Percentiles rank a stretch among this genome's conserved stretches.
Evolutionary conservation across 305 asterid genomes (phyloP).

Genomic region (Striga hermonthica): DNA sequence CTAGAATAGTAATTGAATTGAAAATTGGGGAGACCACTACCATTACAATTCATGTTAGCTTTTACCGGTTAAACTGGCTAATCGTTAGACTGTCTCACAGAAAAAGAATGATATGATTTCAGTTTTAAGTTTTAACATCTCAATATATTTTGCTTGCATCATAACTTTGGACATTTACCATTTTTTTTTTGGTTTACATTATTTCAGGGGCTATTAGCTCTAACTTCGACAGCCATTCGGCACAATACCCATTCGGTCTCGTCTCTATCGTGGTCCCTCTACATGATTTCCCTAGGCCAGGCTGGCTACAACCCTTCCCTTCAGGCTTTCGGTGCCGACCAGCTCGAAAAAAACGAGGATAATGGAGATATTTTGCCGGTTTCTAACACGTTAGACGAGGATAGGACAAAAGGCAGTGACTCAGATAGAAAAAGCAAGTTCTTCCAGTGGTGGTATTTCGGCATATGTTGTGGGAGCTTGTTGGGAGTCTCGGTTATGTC

Average conservation of each 20-base stretch:
- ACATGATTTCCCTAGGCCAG: slow-evolving; percentile 76
- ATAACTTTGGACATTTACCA: too few species aligned
- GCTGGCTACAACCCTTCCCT: slow-evolving; percentile 85
- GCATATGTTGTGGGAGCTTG: slow-evolving; percentile 80
- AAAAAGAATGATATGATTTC: too few species aligned
- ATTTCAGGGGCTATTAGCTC: slow-evolving; percentile 68
- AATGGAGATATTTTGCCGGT: too few species aligned
- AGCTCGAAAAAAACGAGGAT: slow-evolving; percentile 34
- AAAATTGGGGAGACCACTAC: too few species aligned
- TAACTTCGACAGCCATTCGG: slow-evolving; percentile 59
- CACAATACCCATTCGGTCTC: slow-evolving; percentile 40
- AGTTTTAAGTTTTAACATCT: too few species aligned
- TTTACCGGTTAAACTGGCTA: too few species aligned
- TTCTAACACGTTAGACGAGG: slow-evolving; percentile 20
- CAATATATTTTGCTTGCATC: too few species aligned
- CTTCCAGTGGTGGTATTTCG: slow-evolving; percentile 93
- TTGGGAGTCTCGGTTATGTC: slow-evolving; percentile 76
- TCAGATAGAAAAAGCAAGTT: slow-evolving; percentile 54
- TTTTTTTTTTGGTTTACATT: background rate
- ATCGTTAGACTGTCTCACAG: too few species aligned
- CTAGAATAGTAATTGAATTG: too few species aligned
- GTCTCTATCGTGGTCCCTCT: slow-evolving; percentile 55
- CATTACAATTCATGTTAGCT: too few species aligned
- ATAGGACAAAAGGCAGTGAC: slow-evolving; percentile 14
- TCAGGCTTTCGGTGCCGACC: slow-evolving; percentile 94